Evolutionary conservation across 495 filamentous ascomycete species (phyloP).

Genomic region (Aspergillus egyptiacus): DNA sequence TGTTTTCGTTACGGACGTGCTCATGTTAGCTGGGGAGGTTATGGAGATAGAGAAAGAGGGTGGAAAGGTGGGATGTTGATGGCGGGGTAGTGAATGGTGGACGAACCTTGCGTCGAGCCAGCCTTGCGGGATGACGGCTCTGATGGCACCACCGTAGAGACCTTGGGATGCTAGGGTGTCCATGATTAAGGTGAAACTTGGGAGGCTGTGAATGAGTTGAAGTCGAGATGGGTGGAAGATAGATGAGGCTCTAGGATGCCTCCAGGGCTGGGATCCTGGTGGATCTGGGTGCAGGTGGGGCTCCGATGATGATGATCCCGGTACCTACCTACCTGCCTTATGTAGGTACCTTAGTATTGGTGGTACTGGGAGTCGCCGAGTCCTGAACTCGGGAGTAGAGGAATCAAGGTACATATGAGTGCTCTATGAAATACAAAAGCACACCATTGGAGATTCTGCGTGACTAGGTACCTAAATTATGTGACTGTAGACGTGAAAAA

Average conservation of each 20-base stretch:
- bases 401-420: too few species aligned
- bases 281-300: not conserved
- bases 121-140: constrained; percentile 59
- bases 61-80: not conserved
- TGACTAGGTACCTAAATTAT: too few species aligned
- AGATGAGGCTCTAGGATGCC: not conserved
- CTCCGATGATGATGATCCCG: too few species aligned
- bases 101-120: constrained; percentile 79
- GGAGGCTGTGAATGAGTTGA: not conserved
- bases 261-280: not conserved
- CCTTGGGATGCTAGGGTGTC: constrained; percentile 49
- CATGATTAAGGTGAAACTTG: constrained; percentile 21
- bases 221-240: not conserved
- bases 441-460: too few species aligned
- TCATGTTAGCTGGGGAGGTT: constrained; percentile 1
- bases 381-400: too few species aligned
- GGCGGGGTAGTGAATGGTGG: not conserved
- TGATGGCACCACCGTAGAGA: constrained; percentile 80
- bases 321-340: too few species aligned
- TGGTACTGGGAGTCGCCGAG: too few species aligned
- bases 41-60: too few species aligned
- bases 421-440: too few species aligned
- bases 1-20: constrained; percentile 32
- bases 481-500: not conserved
- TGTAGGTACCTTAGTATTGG: too few species aligned